A percentile compares a stretch with the other conserved stretches of the same genome.
These are phyloP conservation scores for Leccinum fibrillosum DNA, from an alignment of 768 basidiomycete genomes.

Conservation along the genomic window DNA sequence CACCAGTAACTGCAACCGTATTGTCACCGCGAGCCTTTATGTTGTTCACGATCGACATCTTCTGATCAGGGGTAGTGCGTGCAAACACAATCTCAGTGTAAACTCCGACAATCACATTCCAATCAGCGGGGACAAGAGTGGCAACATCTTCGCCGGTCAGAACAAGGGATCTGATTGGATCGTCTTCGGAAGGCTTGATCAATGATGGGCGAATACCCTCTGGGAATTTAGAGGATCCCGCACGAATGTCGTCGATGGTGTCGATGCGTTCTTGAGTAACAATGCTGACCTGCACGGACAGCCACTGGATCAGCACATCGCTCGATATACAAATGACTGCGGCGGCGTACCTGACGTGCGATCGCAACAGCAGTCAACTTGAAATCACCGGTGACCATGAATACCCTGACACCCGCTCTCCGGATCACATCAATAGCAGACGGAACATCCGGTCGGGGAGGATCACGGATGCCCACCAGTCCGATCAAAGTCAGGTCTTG, in stretches of 20 bases:
- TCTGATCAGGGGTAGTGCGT: constrained; percentile 55
- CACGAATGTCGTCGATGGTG: constrained; percentile 29
- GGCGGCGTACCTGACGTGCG: constrained; percentile 36
- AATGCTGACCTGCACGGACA: constrained; percentile 36
- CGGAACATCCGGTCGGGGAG: constrained; percentile 49
- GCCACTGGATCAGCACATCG: constrained; percentile 1
- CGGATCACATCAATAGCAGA: constrained; percentile 45
- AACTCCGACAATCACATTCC: constrained; percentile 36
- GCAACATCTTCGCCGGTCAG: constrained; percentile 45
- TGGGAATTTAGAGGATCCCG: constrained; percentile 17
- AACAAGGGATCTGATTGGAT: constrained; percentile 37
- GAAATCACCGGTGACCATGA: constrained; percentile 60
- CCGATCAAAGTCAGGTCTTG: constrained; percentile 45
- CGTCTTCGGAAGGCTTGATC: constrained; percentile 37
- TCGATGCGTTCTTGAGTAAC: constrained; percentile 38
- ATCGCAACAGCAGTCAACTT: constrained; percentile 52
- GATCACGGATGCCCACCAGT: constrained; percentile 53
- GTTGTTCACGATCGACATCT: constrained; percentile 53
- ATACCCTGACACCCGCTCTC: constrained; percentile 49
- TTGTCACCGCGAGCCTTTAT: constrained; percentile 46
- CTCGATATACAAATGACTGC: constrained; percentile 6
- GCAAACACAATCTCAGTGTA: constrained; percentile 51
- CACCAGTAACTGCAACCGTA: constrained; percentile 53
- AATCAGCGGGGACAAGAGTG: constrained; percentile 35
- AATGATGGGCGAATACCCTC: constrained; percentile 8